Conservation (phyloP, 768 basidiomycete species). For the Candolleomyces efflorescens region DNA sequence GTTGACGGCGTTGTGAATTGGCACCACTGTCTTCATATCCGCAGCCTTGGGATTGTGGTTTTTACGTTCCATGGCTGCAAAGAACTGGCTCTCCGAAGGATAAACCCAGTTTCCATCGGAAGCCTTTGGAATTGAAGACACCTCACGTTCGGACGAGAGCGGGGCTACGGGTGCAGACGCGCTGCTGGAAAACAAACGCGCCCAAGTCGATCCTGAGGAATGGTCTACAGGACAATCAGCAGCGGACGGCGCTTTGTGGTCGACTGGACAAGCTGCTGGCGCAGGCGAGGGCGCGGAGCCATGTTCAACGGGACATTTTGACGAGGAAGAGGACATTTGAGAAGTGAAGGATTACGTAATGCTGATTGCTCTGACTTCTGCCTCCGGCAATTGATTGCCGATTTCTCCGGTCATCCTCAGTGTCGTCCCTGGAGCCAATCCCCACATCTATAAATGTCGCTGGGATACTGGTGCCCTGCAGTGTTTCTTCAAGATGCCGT, state of each 20-base stretch:
- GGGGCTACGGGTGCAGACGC: conserved; percentile 21
- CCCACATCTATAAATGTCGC: conserved; percentile 4
- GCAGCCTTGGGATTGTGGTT: conserved; percentile 79
- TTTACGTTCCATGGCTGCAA: conserved; percentile 93
- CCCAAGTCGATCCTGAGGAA: conserved; percentile 36
- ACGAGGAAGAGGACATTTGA: conserved; percentile 18
- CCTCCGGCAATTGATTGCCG: background rate
- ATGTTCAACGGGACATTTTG: conserved; percentile 49
- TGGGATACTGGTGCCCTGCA: background rate
- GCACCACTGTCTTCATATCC: conserved; percentile 97
- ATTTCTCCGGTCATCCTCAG: background rate
- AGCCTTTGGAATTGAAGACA: conserved; percentile 82
- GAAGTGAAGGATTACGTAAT: conserved; percentile 12
- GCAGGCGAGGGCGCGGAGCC: conserved; percentile 18
- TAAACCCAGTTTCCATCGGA: conserved; percentile 88
- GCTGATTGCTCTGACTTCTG: background rate
- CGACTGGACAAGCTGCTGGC: conserved; percentile 57
- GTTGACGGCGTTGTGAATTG: conserved; percentile 99
- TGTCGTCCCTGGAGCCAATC: background rate
- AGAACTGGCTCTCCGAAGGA: conserved; percentile 98
- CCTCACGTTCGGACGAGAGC: conserved; percentile 72
- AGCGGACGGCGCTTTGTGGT: conserved; percentile 35
- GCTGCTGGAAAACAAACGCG: conserved; percentile 31
- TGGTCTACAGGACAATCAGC: conserved; percentile 40
- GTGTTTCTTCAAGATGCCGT: conserved; percentile 45